phyloP scores from a whole-genome alignment of 345 rosid genomes.

The Aquilaria yunnanensis region DNA sequence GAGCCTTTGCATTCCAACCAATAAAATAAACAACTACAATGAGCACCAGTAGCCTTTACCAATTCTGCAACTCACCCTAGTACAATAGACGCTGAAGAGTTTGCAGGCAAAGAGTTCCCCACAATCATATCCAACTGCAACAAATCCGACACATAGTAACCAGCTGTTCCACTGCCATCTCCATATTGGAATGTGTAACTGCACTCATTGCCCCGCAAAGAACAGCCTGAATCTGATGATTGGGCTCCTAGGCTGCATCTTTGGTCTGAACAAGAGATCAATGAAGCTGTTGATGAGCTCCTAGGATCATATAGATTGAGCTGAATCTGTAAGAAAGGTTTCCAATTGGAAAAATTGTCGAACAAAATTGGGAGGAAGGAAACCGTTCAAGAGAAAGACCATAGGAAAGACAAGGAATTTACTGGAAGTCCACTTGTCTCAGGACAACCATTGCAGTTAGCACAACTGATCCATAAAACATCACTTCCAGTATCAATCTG shows the following conservation, averaged over 20 bases:
- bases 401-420: conserved; percentile 11
- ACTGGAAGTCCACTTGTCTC: conserved; percentile 66
- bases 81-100: conserved; percentile 61
- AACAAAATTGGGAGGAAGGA: not conserved
- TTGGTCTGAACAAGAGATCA: conserved; percentile 59
- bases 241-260: conserved; percentile 52
- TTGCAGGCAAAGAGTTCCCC: conserved; percentile 35
- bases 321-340: conserved; percentile 46
- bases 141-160: conserved; percentile 70
- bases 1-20: conserved; percentile 12
- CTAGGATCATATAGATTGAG: conserved; percentile 63
- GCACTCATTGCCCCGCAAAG: conserved; percentile 51
- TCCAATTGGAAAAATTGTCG: conserved; percentile 2
- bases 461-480: conserved; percentile 82
- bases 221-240: conserved; percentile 62
- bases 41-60: conserved; percentile 1
- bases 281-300: conserved; percentile 60
- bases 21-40: not conserved
- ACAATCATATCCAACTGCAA: conserved; percentile 48
- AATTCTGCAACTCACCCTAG: conserved; percentile 57
- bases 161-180: conserved; percentile 83
- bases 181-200: conserved; percentile 77
- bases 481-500: conserved; percentile 94
- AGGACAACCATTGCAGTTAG: conserved; percentile 80
- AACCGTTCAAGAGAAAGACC: conserved; percentile 2